Evolutionary conservation across 2,329 filamentous ascomycete genomes (phyloP).

Genomic region (Ilyonectria destructans): DNA sequence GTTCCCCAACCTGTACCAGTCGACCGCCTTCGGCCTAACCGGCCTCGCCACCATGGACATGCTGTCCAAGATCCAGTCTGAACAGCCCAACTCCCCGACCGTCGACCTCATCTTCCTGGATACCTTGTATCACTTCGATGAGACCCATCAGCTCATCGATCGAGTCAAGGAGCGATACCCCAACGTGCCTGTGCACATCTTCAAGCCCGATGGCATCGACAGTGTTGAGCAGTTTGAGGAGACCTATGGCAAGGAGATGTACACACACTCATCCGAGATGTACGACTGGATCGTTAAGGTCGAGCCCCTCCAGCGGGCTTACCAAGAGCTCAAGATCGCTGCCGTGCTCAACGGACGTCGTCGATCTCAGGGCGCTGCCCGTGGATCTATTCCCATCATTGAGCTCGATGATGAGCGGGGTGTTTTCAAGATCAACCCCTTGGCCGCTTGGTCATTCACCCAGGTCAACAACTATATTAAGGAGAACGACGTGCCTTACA

Average conservation of each 20-base stretch:
- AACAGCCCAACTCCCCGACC: conserved; percentile 72
- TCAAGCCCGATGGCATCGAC: conserved; percentile 85
- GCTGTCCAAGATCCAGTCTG: conserved; percentile 80
- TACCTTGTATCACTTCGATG: conserved; percentile 86
- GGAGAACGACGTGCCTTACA: conserved; percentile 92
- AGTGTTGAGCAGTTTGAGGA: conserved; percentile 84
- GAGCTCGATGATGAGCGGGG: conserved; percentile 91
- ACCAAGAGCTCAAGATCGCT: conserved; percentile 87
- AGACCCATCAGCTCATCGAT: conserved; percentile 83
- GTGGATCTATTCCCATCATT: conserved; percentile 90
- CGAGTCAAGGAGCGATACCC: conserved; percentile 84
- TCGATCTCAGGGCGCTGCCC: conserved; percentile 92
- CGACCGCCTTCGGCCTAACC: conserved; percentile 86
- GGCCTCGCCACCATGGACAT: conserved; percentile 89
- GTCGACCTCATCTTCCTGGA: conserved; percentile 86
- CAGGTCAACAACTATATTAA: conserved; percentile 92
- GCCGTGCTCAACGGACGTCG: conserved; percentile 94
- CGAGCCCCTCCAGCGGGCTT: conserved; percentile 93
- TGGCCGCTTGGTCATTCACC: conserved; percentile 93
- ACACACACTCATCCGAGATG: conserved; percentile 87
- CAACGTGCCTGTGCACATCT: conserved; percentile 86
- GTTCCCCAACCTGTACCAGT: conserved; percentile 91
- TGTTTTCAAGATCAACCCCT: conserved; percentile 96
- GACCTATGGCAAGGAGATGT: conserved; percentile 86
- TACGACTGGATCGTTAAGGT: conserved; percentile 99